Evolutionary conservation across 2,329 filamentous ascomycete species (phyloP).

Genomic region (Conoideocrella luteorostrata): DNA sequence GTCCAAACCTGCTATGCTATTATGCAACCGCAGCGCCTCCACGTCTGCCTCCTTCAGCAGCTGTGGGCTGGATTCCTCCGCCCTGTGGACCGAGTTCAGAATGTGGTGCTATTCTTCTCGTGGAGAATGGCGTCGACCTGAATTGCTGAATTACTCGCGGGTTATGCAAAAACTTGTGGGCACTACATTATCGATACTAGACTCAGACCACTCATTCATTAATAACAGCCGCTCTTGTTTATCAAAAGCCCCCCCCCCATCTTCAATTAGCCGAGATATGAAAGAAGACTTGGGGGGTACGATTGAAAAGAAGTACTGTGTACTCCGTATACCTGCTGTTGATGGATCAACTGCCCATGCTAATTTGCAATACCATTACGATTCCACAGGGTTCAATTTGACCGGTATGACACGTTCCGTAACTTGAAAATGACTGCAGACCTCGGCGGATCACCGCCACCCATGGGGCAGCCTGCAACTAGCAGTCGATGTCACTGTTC

Average conservation of each 20-base stretch:
- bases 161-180: not conserved
- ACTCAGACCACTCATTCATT: too few species aligned
- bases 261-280: not conserved
- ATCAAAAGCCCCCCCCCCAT: not conserved
- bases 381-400: not conserved
- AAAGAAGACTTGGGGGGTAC: too few species aligned
- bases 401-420: constrained; percentile 3
- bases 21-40: not conserved
- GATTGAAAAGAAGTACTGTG: not conserved
- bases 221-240: not conserved
- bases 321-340: not conserved
- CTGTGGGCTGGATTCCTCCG: not conserved
- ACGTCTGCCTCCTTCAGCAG: not conserved
- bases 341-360: not conserved
- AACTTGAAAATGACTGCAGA: constrained; percentile 1
- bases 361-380: not conserved
- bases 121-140: not conserved
- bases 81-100: not conserved
- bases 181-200: too few species aligned
- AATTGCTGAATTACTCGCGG: constrained; percentile 1
- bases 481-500: not conserved
- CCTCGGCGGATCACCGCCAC: not conserved
- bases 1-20: too few species aligned
- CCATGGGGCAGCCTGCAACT: not conserved
- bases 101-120: not conserved